Evolutionary conservation across 768 basidiomycete genomes (phyloP).

Genomic region (Xerocomus spinulosus): DNA sequence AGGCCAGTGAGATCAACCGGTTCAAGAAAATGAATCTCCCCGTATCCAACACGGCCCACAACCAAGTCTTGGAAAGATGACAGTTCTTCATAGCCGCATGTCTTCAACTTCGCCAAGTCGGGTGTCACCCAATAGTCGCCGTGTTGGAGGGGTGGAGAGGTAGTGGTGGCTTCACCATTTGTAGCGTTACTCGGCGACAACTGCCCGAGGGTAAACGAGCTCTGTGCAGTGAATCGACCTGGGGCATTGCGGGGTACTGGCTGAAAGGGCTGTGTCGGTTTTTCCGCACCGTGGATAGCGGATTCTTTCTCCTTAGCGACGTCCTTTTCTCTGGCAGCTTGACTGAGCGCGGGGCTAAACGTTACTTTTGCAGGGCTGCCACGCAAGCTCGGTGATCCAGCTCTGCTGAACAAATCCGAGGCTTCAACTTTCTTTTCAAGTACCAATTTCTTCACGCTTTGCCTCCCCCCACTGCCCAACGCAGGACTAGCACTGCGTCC

Average conservation of each 20-base stretch:
- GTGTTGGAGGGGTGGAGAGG: slow-evolving; percentile 51
- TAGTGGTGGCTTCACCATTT: slow-evolving; percentile 18
- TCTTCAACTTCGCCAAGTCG: slow-evolving; percentile 64
- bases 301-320: slow-evolving; percentile 39
- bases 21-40: slow-evolving; percentile 77
- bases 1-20: slow-evolving; percentile 85
- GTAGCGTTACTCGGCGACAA: slow-evolving; percentile 27
- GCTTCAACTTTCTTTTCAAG: slow-evolving; percentile 81
- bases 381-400: slow-evolving; percentile 33
- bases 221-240: slow-evolving; percentile 40
- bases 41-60: slow-evolving; percentile 90
- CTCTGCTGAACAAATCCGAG: slow-evolving; percentile 59
- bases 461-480: slow-evolving; percentile 62
- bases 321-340: slow-evolving; percentile 73
- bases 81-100: slow-evolving; percentile 68
- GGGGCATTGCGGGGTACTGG: slow-evolving; percentile 38
- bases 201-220: slow-evolving; percentile 27
- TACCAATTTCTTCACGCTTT: slow-evolving; percentile 91
- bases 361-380: slow-evolving; percentile 45
- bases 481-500: slow-evolving; percentile 54
- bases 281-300: slow-evolving; percentile 16
- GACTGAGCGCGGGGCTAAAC: slow-evolving; percentile 71
- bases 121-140: slow-evolving; percentile 95
- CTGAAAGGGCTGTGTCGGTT: slow-evolving; percentile 23
- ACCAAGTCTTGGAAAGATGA: slow-evolving; percentile 69